These are phyloP conservation scores for Cyclostephanos invisitatus DNA, from an alignment of 108 stramenopile species.

Conservation along the genomic window DNA sequence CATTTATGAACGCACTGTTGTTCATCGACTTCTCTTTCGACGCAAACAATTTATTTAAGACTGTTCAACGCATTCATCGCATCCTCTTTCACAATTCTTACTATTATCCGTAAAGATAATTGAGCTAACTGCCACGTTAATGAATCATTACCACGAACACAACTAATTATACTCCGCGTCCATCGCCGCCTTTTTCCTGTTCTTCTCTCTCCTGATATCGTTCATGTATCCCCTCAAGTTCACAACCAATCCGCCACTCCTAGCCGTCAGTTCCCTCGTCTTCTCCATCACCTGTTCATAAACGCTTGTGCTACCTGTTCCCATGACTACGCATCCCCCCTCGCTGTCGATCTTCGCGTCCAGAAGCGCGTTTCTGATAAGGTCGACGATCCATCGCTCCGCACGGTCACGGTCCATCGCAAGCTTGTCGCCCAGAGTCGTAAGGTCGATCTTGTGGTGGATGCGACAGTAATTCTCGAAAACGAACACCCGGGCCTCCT, in stretches of 20 bases:
- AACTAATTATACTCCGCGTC: slow-evolving; percentile 36
- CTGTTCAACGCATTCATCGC: no score
- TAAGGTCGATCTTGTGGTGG: slow-evolving; percentile 97
- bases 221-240: slow-evolving; percentile 67
- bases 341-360: slow-evolving; percentile 97
- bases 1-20: slow-evolving; percentile 17
- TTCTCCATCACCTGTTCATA: slow-evolving; percentile 97
- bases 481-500: slow-evolving; percentile 97
- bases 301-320: slow-evolving; percentile 67
- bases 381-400: slow-evolving; percentile 98
- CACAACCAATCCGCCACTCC: slow-evolving; percentile 73
- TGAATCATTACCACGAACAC: no score
- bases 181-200: slow-evolving; percentile 54
- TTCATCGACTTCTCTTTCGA: slow-evolving; percentile 19
- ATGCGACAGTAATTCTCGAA: slow-evolving; percentile 99
- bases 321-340: slow-evolving; percentile 96
- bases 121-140: no score
- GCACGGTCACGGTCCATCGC: slow-evolving; percentile 93
- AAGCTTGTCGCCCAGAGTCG: slow-evolving; percentile 91
- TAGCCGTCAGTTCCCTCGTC: slow-evolving; percentile 91
- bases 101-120: no score
- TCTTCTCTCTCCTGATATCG: slow-evolving; percentile 67
- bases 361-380: slow-evolving; percentile 92
- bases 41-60: not conserved
- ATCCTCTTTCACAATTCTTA: no score